phyloP scores from a whole-genome alignment of 106 monocot species.

The Xerophyta viscosa region DNA sequence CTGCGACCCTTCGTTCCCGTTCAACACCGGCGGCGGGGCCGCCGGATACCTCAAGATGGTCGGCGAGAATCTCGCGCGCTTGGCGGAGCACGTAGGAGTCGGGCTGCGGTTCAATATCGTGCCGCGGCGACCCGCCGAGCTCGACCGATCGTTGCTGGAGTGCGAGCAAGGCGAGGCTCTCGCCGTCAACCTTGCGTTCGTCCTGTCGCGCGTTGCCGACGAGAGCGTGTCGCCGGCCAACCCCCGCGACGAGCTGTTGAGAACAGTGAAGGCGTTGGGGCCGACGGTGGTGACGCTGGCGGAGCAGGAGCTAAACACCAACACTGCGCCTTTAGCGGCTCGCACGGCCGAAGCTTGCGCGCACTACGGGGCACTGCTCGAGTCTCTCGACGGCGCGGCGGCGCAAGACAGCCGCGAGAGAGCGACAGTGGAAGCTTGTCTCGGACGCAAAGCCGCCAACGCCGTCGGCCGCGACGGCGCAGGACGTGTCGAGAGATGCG shows the following conservation, averaged over 20 bases:
- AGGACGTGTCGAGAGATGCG: slow-evolving; percentile 65
- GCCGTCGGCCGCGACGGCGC: slow-evolving; percentile 44
- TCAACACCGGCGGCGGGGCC: neutral
- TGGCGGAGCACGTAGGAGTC: slow-evolving; percentile 31
- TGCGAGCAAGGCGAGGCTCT: slow-evolving; percentile 64
- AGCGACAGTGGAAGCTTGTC: slow-evolving; percentile 33
- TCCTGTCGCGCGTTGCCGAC: slow-evolving; percentile 59
- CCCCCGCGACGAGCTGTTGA: slow-evolving; percentile 74
- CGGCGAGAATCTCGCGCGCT: slow-evolving; percentile 28
- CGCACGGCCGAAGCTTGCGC: slow-evolving; percentile 55
- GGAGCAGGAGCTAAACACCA: slow-evolving; percentile 74
- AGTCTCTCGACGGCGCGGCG: slow-evolving; percentile 43
- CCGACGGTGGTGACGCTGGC: slow-evolving; percentile 45
- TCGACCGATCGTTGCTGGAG: slow-evolving; percentile 26
- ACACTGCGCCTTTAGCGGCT: slow-evolving; percentile 59
- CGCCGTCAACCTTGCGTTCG: slow-evolving; percentile 62
- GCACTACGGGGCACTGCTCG: slow-evolving; percentile 54
- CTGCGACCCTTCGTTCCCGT: slow-evolving; percentile 2
- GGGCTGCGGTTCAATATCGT: slow-evolving; percentile 49
- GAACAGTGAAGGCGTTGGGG: slow-evolving; percentile 37
- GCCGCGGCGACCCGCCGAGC: slow-evolving; percentile 18
- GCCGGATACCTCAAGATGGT: slow-evolving; percentile 12
- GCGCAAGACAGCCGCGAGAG: slow-evolving; percentile 29
- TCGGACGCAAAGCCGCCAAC: slow-evolving; percentile 47
- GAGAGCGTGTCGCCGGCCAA: slow-evolving; percentile 81